Evolutionary conservation across 2,329 filamentous ascomycete species (phyloP), one percentile per base, ranked within the genome.

Genomic region (Ophiostoma sp.): DNA sequence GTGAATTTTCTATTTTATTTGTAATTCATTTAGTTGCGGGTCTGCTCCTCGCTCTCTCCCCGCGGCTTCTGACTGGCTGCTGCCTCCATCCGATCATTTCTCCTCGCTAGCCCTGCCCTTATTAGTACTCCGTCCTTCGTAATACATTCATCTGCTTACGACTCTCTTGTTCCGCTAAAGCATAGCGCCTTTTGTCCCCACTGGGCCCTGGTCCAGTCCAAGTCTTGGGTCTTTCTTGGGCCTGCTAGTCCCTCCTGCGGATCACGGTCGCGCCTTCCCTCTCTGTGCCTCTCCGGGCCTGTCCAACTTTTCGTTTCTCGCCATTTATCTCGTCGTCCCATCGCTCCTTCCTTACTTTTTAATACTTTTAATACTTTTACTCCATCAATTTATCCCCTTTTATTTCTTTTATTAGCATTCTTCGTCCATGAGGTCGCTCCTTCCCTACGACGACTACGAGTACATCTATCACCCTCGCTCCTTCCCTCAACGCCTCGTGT

Each of bases 181-280:
- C 60, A 41, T 18, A 63, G 55, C 55, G 55, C 38, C 55, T 36
- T 60, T 38, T 38, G 11, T 60, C 27, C 18, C 55, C 55, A 60
- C 55, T 60, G 38, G 55, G 55, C 55, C 55, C 55, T 60, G 55
- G 55, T 12, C 27, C 55, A 60, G 55, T 60, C 55, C 55, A 60
- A 60, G 55, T 60, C 55, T 60, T 38, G 55, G 55, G 55, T 38
- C 42, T 12, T 44, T 12, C 42, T 44, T 27, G 2, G 27, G 2
- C 52, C 52, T 58, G 18, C 38, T 58, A 58, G 52, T 58, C 27
- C 27, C 55, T 60, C 14, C 5, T 18, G 49, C 49, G 49, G 49
- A 36, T 16, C 47, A 52, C 49, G 58, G 58, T 62, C 58, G 58
- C 58, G 38, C 58, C 58, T 62, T 62, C 58, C 58, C 36, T 16